A percentile compares a stretch with the other conserved stretches of the same genome.
Evolutionary conservation across 2,329 filamentous ascomycete species (phyloP).

Genomic region (Nigrospora sphaerica): DNA sequence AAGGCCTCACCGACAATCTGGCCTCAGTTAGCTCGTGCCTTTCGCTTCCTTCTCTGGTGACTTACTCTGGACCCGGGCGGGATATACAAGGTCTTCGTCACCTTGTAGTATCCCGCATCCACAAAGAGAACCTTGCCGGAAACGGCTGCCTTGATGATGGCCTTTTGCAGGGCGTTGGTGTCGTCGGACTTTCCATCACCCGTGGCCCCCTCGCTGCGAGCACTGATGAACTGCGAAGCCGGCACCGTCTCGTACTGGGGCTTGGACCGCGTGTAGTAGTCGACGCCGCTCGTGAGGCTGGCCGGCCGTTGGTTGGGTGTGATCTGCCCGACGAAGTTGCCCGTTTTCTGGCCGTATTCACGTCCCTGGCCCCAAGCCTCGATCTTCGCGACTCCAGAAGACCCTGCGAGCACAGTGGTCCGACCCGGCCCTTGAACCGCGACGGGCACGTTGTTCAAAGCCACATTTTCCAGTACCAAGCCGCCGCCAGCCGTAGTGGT

Average conservation of each 20-base stretch:
- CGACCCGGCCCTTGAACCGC: constrained; percentile 40
- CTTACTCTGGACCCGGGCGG: constrained; percentile 35
- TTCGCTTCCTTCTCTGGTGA: neutral
- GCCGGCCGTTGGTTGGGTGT: constrained; percentile 40
- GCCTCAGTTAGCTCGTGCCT: neutral
- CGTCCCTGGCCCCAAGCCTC: constrained; percentile 60
- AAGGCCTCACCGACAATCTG: constrained; percentile 53
- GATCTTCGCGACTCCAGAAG: constrained; percentile 36
- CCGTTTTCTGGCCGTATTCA: constrained; percentile 42
- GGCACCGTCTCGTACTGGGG: constrained; percentile 63
- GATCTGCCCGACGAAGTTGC: constrained; percentile 39
- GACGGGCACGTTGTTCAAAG: constrained; percentile 29
- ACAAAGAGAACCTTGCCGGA: constrained; percentile 50
- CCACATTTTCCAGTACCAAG: constrained; percentile 40
- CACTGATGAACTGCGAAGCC: constrained; percentile 56
- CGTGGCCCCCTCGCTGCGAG: constrained; percentile 59
- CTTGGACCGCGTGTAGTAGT: constrained; percentile 68
- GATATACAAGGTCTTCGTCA: constrained; percentile 46
- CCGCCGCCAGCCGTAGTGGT: constrained; percentile 32
- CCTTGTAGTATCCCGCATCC: constrained; percentile 54
- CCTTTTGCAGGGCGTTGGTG: constrained; percentile 59
- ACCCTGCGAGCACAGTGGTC: constrained; percentile 47
- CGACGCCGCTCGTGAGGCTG: constrained; percentile 43
- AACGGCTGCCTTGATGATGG: constrained; percentile 49
- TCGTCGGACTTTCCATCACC: constrained; percentile 73